Conservation (phyloP, 345 rosid genomes). For the Hibiscus mutabilis region DNA sequence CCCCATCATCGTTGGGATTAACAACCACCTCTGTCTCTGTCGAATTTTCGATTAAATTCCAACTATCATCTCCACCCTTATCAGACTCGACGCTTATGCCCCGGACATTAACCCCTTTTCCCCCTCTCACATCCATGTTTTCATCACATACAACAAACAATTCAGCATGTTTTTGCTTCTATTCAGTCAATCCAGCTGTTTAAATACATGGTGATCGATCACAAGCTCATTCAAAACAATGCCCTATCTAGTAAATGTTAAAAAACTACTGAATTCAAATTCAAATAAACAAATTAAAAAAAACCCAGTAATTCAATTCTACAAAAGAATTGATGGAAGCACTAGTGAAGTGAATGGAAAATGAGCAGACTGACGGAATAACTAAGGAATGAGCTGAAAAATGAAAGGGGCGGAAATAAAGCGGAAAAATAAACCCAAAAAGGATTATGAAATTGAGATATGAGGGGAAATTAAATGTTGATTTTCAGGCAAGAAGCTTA, state of each 20-base stretch:
- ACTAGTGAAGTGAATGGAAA: neutral
- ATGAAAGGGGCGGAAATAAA: neutral
- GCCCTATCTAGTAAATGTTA: neutral
- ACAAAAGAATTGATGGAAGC: neutral
- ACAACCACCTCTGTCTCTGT: neutral
- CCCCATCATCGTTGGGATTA: conserved; percentile 20
- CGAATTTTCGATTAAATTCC: conserved; percentile 7
- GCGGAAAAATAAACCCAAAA: neutral
- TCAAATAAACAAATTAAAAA: neutral
- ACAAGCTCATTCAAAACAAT: neutral
- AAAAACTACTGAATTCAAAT: neutral
- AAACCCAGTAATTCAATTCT: neutral
- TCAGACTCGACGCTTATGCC: conserved; percentile 1
- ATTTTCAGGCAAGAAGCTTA: neutral
- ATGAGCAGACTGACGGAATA: neutral
- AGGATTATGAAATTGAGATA: neutral
- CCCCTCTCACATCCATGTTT: conserved; percentile 22
- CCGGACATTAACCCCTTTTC: conserved; percentile 2
- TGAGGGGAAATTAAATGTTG: neutral
- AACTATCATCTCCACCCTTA: neutral
- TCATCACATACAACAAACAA: neutral
- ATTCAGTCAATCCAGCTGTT: conserved; percentile 4
- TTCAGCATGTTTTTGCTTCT: neutral
- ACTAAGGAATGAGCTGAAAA: neutral
- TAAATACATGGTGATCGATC: neutral